These are phyloP conservation scores for Hypoxylon fuscum DNA, from an alignment of 495 filamentous ascomycete species.

Conservation along the genomic window DNA sequence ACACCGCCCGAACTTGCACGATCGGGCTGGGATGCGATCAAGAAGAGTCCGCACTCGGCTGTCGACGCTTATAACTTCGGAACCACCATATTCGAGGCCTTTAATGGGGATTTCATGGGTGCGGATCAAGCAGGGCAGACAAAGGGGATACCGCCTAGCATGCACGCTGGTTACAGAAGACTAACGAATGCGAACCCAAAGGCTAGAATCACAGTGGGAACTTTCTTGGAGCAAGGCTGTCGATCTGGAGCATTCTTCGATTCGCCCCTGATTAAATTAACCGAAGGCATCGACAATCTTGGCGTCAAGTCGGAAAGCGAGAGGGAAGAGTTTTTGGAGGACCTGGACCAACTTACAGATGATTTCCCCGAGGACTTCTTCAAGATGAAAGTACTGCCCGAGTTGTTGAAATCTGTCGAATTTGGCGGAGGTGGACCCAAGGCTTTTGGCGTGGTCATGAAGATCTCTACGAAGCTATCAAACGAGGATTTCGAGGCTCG, in stretches of 20 bases:
- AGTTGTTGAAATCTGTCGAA: constrained; percentile 95
- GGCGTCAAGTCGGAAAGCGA: constrained; percentile 87
- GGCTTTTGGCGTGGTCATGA: constrained; percentile 86
- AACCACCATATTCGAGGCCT: constrained; percentile 85
- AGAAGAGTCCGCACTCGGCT: constrained; percentile 80
- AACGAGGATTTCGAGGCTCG: constrained; percentile 88
- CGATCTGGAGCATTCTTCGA: constrained; percentile 89
- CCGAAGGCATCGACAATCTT: constrained; percentile 90
- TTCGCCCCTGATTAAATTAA: constrained; percentile 87
- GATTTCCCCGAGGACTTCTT: constrained; percentile 98
- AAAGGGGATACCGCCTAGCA: constrained; percentile 84
- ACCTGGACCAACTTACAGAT: constrained; percentile 85
- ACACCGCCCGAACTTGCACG: constrained; percentile 87
- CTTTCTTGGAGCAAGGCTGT: constrained; percentile 90
- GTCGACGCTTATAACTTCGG: constrained; percentile 90
- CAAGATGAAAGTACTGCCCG: constrained; percentile 94
- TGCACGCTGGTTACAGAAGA: constrained; percentile 89
- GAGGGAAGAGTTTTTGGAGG: constrained; percentile 83
- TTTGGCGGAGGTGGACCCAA: constrained; percentile 96
- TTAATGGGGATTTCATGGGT: constrained; percentile 80
- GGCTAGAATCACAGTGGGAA: constrained; percentile 78
- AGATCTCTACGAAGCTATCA: constrained; percentile 84
- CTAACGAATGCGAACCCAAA: constrained; percentile 90
- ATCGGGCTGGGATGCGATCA: constrained; percentile 86
- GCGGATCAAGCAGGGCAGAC: constrained; percentile 82